These are phyloP conservation scores for Candida insectorum DNA, from an alignment of 805 yeast species.

Conservation along the genomic window DNA sequence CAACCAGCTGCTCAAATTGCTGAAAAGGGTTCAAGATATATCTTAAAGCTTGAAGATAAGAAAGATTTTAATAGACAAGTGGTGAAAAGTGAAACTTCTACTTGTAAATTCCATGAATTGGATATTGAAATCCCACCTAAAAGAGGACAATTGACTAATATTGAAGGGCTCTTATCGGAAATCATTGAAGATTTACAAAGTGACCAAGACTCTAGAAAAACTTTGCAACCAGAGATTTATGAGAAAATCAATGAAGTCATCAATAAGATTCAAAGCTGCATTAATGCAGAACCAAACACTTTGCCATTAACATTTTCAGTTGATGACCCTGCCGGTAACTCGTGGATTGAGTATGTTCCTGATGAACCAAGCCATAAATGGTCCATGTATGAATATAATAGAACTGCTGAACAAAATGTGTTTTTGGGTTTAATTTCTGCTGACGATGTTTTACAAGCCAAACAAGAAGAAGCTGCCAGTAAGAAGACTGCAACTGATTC, in stretches of 20 bases:
- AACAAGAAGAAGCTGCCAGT: conserved; percentile 46
- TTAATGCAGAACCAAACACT: conserved; percentile 64
- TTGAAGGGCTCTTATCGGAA: conserved; percentile 84
- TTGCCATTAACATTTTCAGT: conserved; percentile 75
- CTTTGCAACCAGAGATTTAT: conserved; percentile 68
- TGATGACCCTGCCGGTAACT: conserved; percentile 96
- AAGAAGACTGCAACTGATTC: conserved; percentile 39
- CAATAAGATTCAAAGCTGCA: conserved; percentile 51
- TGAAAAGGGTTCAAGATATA: conserved; percentile 78
- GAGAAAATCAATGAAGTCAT: conserved; percentile 74
- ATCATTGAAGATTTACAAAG: conserved; percentile 75
- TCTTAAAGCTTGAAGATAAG: conserved; percentile 60
- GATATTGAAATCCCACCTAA: conserved; percentile 95
- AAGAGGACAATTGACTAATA: conserved; percentile 87
- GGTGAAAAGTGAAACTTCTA: conserved; percentile 84
- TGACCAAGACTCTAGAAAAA: conserved; percentile 80
- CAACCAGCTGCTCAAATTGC: conserved; percentile 95
- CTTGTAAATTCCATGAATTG: conserved; percentile 74
- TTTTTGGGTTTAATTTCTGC: conserved; percentile 76
- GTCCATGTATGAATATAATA: conserved; percentile 75
- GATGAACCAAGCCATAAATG: conserved; percentile 88
- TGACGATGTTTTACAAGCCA: conserved; percentile 52
- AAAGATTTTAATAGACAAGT: conserved; percentile 87
- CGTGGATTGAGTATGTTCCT: conserved; percentile 89
- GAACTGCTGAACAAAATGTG: conserved; percentile 87